A percentile compares a stretch with the other conserved stretches of the same genome.
Conservation (phyloP, 495 filamentous ascomycete genomes). For the Lasiosphaeriaceae sp. region DNA sequence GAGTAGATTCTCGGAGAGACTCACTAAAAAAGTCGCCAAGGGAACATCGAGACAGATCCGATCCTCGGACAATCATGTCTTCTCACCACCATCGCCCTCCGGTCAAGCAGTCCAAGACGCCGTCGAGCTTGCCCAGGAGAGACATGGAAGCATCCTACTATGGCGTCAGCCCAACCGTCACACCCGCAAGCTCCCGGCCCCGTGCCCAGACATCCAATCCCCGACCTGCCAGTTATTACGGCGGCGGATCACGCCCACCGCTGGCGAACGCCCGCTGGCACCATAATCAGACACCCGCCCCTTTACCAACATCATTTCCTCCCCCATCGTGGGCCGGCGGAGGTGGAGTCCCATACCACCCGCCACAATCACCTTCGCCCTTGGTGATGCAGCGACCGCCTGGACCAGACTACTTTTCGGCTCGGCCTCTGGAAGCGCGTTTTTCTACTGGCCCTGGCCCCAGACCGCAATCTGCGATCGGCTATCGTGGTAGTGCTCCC, state of each 20-base stretch:
- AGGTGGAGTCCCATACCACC: slow-evolving; percentile 7
- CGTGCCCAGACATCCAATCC: slow-evolving; percentile 29
- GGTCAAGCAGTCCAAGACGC: slow-evolving; percentile 28
- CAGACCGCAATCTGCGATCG: slow-evolving; percentile 43
- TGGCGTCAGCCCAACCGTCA: slow-evolving; percentile 31
- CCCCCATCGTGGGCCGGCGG: slow-evolving; percentile 20
- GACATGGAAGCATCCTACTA: slow-evolving; percentile 38
- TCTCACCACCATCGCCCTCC: slow-evolving; percentile 21
- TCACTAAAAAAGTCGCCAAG: slow-evolving; percentile 27
- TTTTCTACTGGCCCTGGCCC: slow-evolving; percentile 25
- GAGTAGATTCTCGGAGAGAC: slow-evolving; percentile 19
- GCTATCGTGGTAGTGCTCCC: slow-evolving; percentile 25
- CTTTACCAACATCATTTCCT: slow-evolving; percentile 14
- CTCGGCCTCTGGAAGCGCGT: slow-evolving; percentile 30
- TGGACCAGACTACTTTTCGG: slow-evolving; percentile 21
- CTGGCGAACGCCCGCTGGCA: slow-evolving; percentile 26
- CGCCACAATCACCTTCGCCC: slow-evolving; percentile 13
- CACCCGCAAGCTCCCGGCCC: slow-evolving; percentile 34
- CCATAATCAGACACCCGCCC: slow-evolving; percentile 11
- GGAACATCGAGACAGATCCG: slow-evolving; percentile 28
- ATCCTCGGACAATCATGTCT: slow-evolving; percentile 19
- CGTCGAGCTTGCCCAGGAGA: slow-evolving; percentile 16
- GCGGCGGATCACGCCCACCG: slow-evolving; percentile 26
- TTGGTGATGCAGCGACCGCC: slow-evolving; percentile 20
- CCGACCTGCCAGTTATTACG: slow-evolving; percentile 39